These are phyloP conservation scores for Haplosporangium sp. DNA, from an alignment of 371 early-diverging fungal species.

Conservation along the genomic window DNA sequence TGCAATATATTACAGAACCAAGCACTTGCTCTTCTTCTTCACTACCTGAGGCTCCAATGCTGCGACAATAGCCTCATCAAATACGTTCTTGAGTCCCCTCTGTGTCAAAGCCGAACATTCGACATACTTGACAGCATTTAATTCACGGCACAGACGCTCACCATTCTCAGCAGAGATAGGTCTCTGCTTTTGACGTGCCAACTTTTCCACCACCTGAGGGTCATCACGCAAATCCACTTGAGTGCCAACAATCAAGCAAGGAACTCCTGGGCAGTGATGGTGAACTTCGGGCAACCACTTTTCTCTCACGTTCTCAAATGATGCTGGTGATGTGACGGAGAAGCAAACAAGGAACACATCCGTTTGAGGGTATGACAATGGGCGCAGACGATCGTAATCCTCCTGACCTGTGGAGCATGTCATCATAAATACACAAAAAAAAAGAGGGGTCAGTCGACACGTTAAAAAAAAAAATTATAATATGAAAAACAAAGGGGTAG, in stretches of 20 bases:
- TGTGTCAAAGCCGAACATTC: conserved; percentile 98
- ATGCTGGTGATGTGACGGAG: conserved; percentile 94
- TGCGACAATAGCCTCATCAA: conserved; percentile 99
- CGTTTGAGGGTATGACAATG: conserved; percentile 94
- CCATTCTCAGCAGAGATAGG: conserved; percentile 88
- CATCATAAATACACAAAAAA: conserved; percentile 8
- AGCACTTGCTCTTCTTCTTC: conserved; percentile 84
- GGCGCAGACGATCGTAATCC: conserved; percentile 98
- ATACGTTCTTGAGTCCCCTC: conserved; percentile 96
- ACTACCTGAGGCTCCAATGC: conserved; percentile 93
- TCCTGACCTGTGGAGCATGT: conserved; percentile 78
- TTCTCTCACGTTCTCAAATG: conserved; percentile 91
- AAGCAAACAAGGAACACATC: conserved; percentile 97
- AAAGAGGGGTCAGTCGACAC: conserved; percentile 20
- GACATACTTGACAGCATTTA: conserved; percentile 96
- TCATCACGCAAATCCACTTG: conserved; percentile 97
- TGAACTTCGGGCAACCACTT: conserved; percentile 95
- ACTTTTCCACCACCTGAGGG: conserved; percentile 80
- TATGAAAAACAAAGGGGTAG: conserved; percentile 17
- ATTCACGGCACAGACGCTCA: conserved; percentile 87
- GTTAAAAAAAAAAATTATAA: background rate
- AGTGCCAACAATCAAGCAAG: conserved; percentile 96
- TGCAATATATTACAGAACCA: conserved; percentile 67
- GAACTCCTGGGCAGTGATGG: conserved; percentile 97
- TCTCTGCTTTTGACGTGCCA: conserved; percentile 85